Conservation (phyloP, 352 stramenopile genomes). For the Phytophthora ramorum region DNA sequence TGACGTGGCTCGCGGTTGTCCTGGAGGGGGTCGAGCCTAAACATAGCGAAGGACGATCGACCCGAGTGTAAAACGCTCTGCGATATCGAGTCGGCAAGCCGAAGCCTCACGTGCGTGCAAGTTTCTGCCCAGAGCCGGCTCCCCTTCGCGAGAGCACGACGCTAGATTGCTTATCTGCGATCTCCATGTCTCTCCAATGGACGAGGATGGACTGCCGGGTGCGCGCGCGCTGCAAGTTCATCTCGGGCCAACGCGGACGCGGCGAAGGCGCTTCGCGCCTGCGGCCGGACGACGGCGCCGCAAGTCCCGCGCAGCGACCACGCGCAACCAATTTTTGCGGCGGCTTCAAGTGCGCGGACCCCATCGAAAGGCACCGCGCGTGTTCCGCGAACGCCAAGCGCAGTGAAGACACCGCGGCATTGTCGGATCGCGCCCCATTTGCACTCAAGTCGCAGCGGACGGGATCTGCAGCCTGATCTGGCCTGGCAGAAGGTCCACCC, state of each 20-base stretch:
- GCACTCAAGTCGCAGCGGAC: conserved; percentile 18
- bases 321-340: conserved; percentile 19
- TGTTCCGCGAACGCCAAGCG: conserved; percentile 35
- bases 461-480: conserved; percentile 29
- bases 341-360: conserved; percentile 9
- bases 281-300: conserved; percentile 11
- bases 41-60: conserved; percentile 19
- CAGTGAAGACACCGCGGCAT: conserved; percentile 29
- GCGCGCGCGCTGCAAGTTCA: conserved; percentile 1
- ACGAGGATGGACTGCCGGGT: conserved; percentile 6
- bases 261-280: conserved; percentile 13
- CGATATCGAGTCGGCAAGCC: conserved; percentile 16
- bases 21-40: conserved; percentile 1
- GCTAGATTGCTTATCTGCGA: conserved; percentile 23
- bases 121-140: conserved; percentile 17
- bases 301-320: conserved; percentile 8
- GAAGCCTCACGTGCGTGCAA: conserved; percentile 22
- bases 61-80: background rate
- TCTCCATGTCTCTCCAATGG: conserved; percentile 24
- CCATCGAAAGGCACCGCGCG: conserved; percentile 22
- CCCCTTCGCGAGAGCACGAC: conserved; percentile 19
- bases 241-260: background rate
- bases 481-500: conserved; percentile 41
- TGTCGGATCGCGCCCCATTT: conserved; percentile 28
- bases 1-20: background rate